Percentiles rank a stretch among this genome's conserved stretches.
These are phyloP conservation scores for Coemansia sp. DNA, from an alignment of 192 early-diverging fungal genomes.

Conservation along the genomic window DNA sequence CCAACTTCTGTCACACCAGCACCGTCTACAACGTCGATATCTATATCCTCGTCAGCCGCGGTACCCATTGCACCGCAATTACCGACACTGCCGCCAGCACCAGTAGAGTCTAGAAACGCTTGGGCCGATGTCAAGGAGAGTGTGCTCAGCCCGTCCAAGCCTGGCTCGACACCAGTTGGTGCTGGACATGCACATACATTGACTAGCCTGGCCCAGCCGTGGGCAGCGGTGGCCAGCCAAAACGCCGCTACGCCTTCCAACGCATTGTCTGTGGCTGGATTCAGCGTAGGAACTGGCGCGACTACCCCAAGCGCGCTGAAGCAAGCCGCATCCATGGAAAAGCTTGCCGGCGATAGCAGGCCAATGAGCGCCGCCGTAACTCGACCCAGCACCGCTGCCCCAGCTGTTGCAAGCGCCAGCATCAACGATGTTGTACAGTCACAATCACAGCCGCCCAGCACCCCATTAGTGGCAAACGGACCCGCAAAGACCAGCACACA, in stretches of 20 bases:
- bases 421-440: neutral
- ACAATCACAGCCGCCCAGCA: neutral
- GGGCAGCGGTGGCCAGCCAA: slow-evolving; percentile 51
- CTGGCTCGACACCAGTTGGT: slow-evolving; percentile 31
- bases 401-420: neutral
- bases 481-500: slow-evolving; percentile 3
- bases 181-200: slow-evolving; percentile 17
- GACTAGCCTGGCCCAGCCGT: slow-evolving; percentile 43
- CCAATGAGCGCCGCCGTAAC: slow-evolving; percentile 6
- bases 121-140: slow-evolving; percentile 54
- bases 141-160: slow-evolving; percentile 49
- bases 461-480: neutral
- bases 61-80: slow-evolving; percentile 28
- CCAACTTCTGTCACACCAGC: neutral
- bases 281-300: neutral
- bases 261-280: too few relatives aligned
- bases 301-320: neutral
- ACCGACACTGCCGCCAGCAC: slow-evolving; percentile 48
- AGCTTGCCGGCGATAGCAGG: neutral
- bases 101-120: slow-evolving; percentile 49
- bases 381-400: slow-evolving; percentile 5
- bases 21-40: neutral
- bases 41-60: neutral
- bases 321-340: neutral
- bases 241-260: neutral